Conservation (phyloP, 441 rosid species). For the Brassica hybrid region DNA sequence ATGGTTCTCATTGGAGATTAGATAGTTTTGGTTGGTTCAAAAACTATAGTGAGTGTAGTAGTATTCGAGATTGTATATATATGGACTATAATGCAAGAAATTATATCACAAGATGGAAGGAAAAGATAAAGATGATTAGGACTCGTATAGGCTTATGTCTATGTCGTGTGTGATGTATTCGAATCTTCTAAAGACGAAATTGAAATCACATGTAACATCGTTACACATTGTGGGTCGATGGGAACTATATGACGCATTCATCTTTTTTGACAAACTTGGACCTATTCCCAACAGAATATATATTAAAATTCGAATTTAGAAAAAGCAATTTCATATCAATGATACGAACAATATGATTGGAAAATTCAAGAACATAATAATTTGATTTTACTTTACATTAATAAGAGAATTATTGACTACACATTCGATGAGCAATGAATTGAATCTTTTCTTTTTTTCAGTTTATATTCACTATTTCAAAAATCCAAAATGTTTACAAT, state of each 20-base stretch:
- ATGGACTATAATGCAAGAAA: neutral
- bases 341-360: slow-evolving; percentile 41
- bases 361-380: slow-evolving; percentile 28
- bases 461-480: slow-evolving; percentile 39
- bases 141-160: slow-evolving; percentile 39
- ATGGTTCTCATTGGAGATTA: slow-evolving; percentile 6
- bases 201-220: slow-evolving; percentile 42
- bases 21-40: neutral
- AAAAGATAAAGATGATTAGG: slow-evolving; percentile 39
- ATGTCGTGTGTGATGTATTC: slow-evolving; percentile 42
- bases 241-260: slow-evolving; percentile 40
- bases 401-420: slow-evolving; percentile 20
- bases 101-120: slow-evolving; percentile 35
- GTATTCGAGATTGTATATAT: neutral
- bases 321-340: slow-evolving; percentile 31
- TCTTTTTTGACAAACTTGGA: slow-evolving; percentile 29
- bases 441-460: slow-evolving; percentile 31
- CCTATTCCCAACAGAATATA: slow-evolving; percentile 39
- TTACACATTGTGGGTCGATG: slow-evolving; percentile 31
- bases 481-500: slow-evolving; percentile 42
- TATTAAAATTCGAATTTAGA: slow-evolving; percentile 16
- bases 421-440: slow-evolving; percentile 34
- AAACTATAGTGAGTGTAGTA: neutral
- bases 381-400: slow-evolving; percentile 30
- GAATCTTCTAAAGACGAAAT: slow-evolving; percentile 42